A percentile compares a stretch with the other conserved stretches of the same genome.
Evolutionary conservation across 306 rosid species (phyloP).

Genomic region (Boehmeria nivea): DNA sequence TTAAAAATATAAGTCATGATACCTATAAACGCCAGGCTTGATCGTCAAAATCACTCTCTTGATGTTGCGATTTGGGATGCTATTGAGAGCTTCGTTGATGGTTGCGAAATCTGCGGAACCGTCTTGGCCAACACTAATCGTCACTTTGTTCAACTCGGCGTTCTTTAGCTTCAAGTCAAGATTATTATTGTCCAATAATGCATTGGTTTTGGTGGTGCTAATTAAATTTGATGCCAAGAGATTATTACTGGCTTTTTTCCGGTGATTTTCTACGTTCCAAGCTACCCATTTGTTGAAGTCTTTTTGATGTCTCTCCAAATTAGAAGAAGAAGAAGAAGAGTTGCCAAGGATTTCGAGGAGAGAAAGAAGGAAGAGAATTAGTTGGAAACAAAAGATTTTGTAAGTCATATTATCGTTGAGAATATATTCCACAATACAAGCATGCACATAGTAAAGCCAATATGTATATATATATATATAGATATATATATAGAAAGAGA

Average conservation of each 20-base stretch:
- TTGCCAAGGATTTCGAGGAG: background rate
- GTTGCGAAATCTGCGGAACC: constrained; percentile 45
- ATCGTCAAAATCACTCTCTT: constrained; percentile 44
- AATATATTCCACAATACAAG: background rate
- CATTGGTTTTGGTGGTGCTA: background rate
- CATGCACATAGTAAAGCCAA: constrained; percentile 1
- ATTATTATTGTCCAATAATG: background rate
- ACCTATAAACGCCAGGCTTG: constrained; percentile 60
- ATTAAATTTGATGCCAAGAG: constrained; percentile 10
- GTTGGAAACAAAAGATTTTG: constrained; percentile 10
- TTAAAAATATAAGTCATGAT: background rate
- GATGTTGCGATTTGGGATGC: constrained; percentile 41
- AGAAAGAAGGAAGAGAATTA: constrained; percentile 26
- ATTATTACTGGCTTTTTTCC: background rate
- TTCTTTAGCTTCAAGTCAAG: constrained; percentile 33
- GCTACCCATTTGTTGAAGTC: constrained; percentile 50
- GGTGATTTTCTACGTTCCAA: constrained; percentile 38
- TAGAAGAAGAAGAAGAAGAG: constrained; percentile 12
- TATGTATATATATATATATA: background rate
- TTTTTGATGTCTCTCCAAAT: background rate
- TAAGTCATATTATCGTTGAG: constrained; percentile 28
- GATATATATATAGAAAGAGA: background rate
- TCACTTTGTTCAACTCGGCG: constrained; percentile 50
- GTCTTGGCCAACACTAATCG: constrained; percentile 39
- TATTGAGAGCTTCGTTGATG: constrained; percentile 45